Evolutionary conservation across 345 rosid species (phyloP).

Genomic region (Hibiscus trionum): DNA sequence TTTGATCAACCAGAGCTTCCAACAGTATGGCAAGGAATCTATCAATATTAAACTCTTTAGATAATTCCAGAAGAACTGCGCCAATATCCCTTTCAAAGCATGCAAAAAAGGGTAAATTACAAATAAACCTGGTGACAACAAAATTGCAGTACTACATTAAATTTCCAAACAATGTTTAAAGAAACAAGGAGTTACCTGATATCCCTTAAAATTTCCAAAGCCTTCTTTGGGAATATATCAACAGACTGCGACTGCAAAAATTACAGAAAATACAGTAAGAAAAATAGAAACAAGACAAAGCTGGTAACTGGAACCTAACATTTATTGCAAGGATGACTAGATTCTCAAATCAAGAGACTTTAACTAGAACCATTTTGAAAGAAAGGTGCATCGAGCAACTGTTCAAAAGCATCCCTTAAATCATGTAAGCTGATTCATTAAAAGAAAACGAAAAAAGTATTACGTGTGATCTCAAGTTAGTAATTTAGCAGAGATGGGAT

Average conservation of each 20-base stretch:
- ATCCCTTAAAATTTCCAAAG: constrained; percentile 53
- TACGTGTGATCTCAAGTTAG: not conserved
- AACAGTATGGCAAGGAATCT: constrained; percentile 58
- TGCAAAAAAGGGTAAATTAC: constrained; percentile 6
- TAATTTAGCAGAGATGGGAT: not conserved
- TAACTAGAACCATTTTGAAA: not conserved
- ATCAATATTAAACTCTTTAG: constrained; percentile 68
- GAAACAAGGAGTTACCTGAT: constrained; percentile 41
- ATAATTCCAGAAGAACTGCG: constrained; percentile 52
- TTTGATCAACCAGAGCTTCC: constrained; percentile 51
- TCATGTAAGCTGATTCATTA: not conserved
- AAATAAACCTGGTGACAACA: constrained; percentile 1
- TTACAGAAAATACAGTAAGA: constrained; percentile 21
- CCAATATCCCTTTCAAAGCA: constrained; percentile 47
- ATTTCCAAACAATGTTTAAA: not conserved
- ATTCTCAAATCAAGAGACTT: not conserved
- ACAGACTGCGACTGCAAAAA: constrained; percentile 50
- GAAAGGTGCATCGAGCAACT: not conserved
- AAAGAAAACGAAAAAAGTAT: not conserved
- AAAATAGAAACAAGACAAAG: not conserved
- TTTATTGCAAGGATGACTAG: not conserved
- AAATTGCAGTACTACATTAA: not conserved
- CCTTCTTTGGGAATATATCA: constrained; percentile 53
- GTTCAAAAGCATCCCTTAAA: not conserved
- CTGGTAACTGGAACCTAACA: not conserved